Base-by-base conservation (phyloP, 1,284 basidiomycete genomes). In the Takashimella koratensis region DNA sequence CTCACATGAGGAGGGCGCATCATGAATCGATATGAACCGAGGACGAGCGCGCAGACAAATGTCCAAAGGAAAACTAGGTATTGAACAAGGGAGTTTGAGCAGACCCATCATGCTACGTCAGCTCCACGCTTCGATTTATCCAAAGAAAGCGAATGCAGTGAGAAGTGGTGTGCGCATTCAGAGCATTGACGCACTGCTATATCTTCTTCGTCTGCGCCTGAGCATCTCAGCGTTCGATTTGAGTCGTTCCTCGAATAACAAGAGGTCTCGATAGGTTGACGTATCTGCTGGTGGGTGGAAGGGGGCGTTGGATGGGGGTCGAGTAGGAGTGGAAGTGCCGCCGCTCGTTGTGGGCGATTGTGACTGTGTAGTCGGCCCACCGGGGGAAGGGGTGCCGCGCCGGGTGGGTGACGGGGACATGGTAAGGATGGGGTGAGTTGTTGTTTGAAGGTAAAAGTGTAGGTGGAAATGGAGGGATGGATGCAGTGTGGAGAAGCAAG, bases 231-330 rank as follows among this genome's bases (percentile, higher is more conserved):
- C 91, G 72, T 90, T 98, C 48, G 88, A 88, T 77, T 98, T 98
- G 51, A 98, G 83, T 16, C 96, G 82, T 75, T 98, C 94, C 77
- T 98, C 95, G 61, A 98, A 98, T 48, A 93, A 79, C 39, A 98
- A 82, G 24, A 98, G 79, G 73, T 98, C 95, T 45, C 88, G 82
- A 72, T 89, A 92, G 0, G 90, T 93, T 16, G 84, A 79, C 46
- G 80, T 79, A 71, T 90, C 88, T 58, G 83, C 81, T 11, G 83
- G 74, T 0, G 88, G 88, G 60, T 81, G 77, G 64, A 82, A 84
- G 4, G 81, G 70, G 6, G 65, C 59, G 3, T 57, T 49, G 16
- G 66, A 57, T 19, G 45, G 20, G 11, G 50, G 49, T 4, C 49
- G 50, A 5, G 42, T 22, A 21, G 20, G 20, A 8, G 10, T 21